Evolutionary conservation across 495 filamentous ascomycete genomes (phyloP), one percentile per base, ranked within the genome.

Genomic region (Rhizodiscina lignyota): DNA sequence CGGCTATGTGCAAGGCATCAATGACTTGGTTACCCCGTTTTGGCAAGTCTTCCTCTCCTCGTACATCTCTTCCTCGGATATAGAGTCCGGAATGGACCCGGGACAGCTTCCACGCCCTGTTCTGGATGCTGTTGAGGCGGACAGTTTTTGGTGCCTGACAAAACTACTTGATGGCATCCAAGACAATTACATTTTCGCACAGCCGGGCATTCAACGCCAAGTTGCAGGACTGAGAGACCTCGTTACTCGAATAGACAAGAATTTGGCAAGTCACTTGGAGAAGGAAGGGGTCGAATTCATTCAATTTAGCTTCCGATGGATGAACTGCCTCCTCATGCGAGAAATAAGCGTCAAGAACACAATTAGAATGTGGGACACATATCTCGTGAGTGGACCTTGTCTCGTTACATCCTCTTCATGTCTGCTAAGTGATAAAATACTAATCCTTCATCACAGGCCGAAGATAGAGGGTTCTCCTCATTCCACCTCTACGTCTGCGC

Each of bases 341-440:
- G 89, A 97, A 57, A 79, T 97, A 40, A 92, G 77, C 54, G 83
- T 97, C 27, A 80, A 74, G 55, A 94, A 93, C 48, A 93, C 83
- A 1, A 93, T 96, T 44, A 65, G 89, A 42, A 97, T 97, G 89
- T 97, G 89, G 89, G 89, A 97, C 60, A 97, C 89, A 8, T 97
- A 97, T 57, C 72, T 97, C 66, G 85, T 92, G 60, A 47, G 73
- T 53, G 10, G 4, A 18, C 32, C 10, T n/a, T n/a, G 21, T 32
- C 35, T 20, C 20, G 16, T 20, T 1, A 10, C 6, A 36, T 5
- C 20, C 6, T 24, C 12, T 8, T 5, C 34, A 18, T 6, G 8
- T 32, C 18, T 32, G 18, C 32, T 22, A 29, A 13, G 13, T 24
- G 35, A 32, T 29, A 34, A 35, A 36, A 21, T 44, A 26, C 22